A percentile compares a stretch with the other conserved stretches of the same genome.
Conservation (phyloP, 2,329 filamentous ascomycete genomes). For the Colletotrichum chlorophyti region DNA sequence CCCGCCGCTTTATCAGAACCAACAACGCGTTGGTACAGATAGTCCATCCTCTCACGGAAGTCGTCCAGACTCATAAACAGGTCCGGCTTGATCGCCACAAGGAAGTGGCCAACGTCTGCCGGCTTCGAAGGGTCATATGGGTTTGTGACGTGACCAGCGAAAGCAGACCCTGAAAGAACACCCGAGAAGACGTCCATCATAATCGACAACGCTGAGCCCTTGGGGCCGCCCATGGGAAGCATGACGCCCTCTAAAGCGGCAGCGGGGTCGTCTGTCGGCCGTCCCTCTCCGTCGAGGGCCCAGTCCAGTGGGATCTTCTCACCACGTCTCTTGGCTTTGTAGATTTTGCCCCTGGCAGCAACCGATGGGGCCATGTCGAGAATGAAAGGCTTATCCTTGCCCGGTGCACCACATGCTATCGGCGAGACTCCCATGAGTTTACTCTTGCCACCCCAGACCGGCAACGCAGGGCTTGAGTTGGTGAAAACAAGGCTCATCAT, state of each 20-base stretch:
- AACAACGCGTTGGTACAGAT: slow-evolving; percentile 60
- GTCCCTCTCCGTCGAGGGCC: slow-evolving; percentile 76
- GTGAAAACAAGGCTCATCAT: slow-evolving; percentile 77
- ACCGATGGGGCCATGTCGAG: slow-evolving; percentile 78
- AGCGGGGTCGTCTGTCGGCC: slow-evolving; percentile 73
- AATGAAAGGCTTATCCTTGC: slow-evolving; percentile 67
- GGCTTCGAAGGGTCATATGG: slow-evolving; percentile 76
- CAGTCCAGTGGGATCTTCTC: slow-evolving; percentile 76
- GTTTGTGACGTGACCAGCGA: slow-evolving; percentile 77
- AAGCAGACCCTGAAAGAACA: slow-evolving; percentile 77
- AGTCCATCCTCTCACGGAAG: slow-evolving; percentile 68
- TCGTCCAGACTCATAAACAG: slow-evolving; percentile 75
- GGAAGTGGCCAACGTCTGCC: slow-evolving; percentile 77
- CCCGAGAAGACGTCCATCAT: slow-evolving; percentile 94
- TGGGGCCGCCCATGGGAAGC: slow-evolving; percentile 86
- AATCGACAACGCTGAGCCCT: slow-evolving; percentile 77
- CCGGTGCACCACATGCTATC: slow-evolving; percentile 78
- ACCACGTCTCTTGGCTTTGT: slow-evolving; percentile 71
- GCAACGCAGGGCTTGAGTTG: slow-evolving; percentile 75
- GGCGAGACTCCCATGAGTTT: slow-evolving; percentile 78
- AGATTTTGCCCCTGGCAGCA: slow-evolving; percentile 75
- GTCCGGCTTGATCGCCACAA: slow-evolving; percentile 76
- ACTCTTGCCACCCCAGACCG: slow-evolving; percentile 71
- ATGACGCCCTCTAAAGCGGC: slow-evolving; percentile 78
- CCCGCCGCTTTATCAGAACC: slow-evolving; percentile 60